Percentiles rank a stretch among this genome's conserved stretches.
Conservation (phyloP, 257 asterid species). For the Nicotiana obtusifolia region DNA sequence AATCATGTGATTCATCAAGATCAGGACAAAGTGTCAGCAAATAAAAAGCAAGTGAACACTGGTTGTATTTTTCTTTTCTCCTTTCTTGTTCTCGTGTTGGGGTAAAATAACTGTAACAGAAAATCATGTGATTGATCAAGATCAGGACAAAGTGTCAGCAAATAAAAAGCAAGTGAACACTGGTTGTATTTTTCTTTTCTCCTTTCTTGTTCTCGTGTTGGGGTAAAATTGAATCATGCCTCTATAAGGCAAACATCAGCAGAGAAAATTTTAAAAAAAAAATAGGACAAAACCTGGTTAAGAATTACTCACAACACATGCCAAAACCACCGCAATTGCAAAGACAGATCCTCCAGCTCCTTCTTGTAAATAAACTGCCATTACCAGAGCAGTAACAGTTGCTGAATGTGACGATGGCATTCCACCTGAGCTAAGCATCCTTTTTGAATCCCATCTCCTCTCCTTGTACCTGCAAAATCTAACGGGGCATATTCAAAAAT, state of each 20-base stretch:
- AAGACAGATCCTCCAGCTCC: constrained; percentile 73
- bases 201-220: not conserved
- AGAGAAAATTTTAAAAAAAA: constrained; percentile 38
- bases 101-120: too few relatives aligned
- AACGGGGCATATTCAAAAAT: constrained; percentile 36
- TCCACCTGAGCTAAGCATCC: constrained; percentile 94
- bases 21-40: not conserved
- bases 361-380: constrained; percentile 72
- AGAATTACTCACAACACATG: constrained; percentile 95
- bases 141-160: not conserved
- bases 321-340: constrained; percentile 86
- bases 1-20: not conserved
- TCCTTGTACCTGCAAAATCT: constrained; percentile 85
- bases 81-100: not conserved
- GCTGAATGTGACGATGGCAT: constrained; percentile 99
- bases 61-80: not conserved
- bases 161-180: not conserved
- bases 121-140: not conserved
- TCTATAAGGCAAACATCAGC: constrained; percentile 15
- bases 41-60: not conserved
- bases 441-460: constrained; percentile 86
- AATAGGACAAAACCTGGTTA: constrained; percentile 47
- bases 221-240: not conserved
- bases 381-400: constrained; percentile 76
- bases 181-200: not conserved